A percentile compares a stretch with the other conserved stretches of the same genome.
Conservation (phyloP, 1,139 yeast genomes). For the Suhomyces bolitotheri region DNA sequence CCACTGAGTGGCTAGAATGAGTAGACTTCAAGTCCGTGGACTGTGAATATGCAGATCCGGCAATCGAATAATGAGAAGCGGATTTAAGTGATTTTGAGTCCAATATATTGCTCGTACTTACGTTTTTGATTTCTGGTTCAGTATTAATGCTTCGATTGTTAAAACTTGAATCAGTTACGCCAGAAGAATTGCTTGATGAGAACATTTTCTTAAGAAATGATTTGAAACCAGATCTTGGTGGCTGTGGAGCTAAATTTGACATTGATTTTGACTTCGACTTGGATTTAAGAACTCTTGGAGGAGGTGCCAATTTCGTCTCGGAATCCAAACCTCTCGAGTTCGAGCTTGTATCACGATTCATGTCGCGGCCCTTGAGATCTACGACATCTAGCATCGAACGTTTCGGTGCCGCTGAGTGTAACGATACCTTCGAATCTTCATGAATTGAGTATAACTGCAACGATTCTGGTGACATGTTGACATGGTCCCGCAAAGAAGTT, state of each 20-base stretch:
- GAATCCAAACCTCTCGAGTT: conserved; percentile 12
- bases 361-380: conserved; percentile 2
- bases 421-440: conserved; percentile 10
- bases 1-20: conserved; percentile 2
- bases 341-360: no score
- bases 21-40: conserved; percentile 5
- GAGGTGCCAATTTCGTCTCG: conserved; percentile 10
- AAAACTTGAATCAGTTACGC: neutral
- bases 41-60: conserved; percentile 1
- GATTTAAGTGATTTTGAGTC: conserved; percentile 10
- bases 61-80: conserved; percentile 4
- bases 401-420: conserved; percentile 6
- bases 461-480: conserved; percentile 9
- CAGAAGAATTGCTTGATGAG: neutral
- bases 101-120: neutral
- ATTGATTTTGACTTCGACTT: conserved; percentile 9
- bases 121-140: neutral
- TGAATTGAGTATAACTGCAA: conserved; percentile 12
- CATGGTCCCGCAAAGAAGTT: conserved; percentile 2
- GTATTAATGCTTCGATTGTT: conserved; percentile 1
- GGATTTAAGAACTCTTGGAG: conserved; percentile 7
- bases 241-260: conserved; percentile 8
- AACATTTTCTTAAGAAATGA: conserved; percentile 13
- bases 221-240: conserved; percentile 11
- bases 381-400: conserved; percentile 22